Conservation (phyloP, 2,329 filamentous ascomycete species). For the Fonsecaea pedrosoi region DNA sequence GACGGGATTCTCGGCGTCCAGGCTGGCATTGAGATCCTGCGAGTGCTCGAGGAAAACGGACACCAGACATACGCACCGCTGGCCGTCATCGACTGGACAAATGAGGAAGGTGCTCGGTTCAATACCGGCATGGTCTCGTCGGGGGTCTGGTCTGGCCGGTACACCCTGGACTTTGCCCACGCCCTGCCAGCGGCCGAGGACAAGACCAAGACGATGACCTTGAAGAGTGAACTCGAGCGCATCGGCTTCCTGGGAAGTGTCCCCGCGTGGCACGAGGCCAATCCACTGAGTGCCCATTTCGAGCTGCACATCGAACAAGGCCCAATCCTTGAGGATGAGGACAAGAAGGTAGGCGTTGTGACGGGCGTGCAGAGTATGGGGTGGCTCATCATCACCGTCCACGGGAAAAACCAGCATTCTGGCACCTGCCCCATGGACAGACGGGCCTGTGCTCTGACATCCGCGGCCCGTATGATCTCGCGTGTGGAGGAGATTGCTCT, state of each 20-base stretch:
- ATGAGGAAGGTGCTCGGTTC: conserved; percentile 81
- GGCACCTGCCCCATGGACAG: conserved; percentile 73
- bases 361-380: conserved; percentile 75
- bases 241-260: conserved; percentile 72
- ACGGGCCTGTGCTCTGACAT: conserved; percentile 71
- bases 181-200: conserved; percentile 63
- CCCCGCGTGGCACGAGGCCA: conserved; percentile 62
- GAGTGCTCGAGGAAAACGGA: conserved; percentile 69
- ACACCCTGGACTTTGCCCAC: conserved; percentile 68
- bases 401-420: conserved; percentile 73
- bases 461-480: conserved; percentile 60
- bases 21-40: conserved; percentile 75
- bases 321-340: conserved; percentile 71
- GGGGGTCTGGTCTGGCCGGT: conserved; percentile 76
- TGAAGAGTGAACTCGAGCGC: conserved; percentile 57
- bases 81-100: conserved; percentile 80
- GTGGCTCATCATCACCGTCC: conserved; percentile 72
- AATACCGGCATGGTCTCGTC: conserved; percentile 76
- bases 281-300: conserved; percentile 77
- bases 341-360: conserved; percentile 74
- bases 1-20: conserved; percentile 78
- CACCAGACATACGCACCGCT: conserved; percentile 73
- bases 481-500: conserved; percentile 18
- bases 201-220: conserved; percentile 67
- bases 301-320: conserved; percentile 88